Percentiles rank a stretch among this genome's conserved stretches.
phyloP scores from a whole-genome alignment of 225 moss, liverwort and hornwort genomes.

The Bryum argenteum region DNA sequence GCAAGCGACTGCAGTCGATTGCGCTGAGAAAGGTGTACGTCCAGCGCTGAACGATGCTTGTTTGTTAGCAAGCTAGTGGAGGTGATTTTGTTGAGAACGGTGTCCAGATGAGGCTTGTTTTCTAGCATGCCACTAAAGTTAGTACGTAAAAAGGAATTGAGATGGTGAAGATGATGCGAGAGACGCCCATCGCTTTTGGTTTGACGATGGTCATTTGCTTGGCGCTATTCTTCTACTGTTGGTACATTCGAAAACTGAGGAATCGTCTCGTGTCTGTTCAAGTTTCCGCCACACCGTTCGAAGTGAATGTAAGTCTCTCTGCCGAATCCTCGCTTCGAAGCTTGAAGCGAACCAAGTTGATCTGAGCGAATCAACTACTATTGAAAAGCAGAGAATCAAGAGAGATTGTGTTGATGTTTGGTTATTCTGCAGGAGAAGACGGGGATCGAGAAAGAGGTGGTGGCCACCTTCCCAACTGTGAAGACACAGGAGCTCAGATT shows the following conservation, averaged over 20 bases:
- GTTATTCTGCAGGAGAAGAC: conserved; percentile 26
- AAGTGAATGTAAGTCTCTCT: conserved; percentile 34
- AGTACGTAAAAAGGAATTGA: too few relatives aligned
- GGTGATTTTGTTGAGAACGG: too few relatives aligned
- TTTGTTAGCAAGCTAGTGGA: too few relatives aligned
- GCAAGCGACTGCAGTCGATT: too few relatives aligned
- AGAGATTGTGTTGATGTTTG: not conserved
- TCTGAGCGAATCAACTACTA: not conserved
- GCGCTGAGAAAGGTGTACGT: too few relatives aligned
- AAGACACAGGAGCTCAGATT: conserved; percentile 44
- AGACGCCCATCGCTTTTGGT: conserved; percentile 55
- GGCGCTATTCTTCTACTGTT: conserved; percentile 54
- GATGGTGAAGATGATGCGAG: conserved; percentile 33
- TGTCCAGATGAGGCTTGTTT: too few relatives aligned
- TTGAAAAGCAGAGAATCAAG: not conserved
- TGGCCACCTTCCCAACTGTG: conserved; percentile 47
- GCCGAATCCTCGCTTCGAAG: not conserved
- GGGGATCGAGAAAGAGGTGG: conserved; percentile 44
- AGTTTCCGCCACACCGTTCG: conserved; percentile 42
- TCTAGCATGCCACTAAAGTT: too few relatives aligned
- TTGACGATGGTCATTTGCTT: conserved; percentile 50
- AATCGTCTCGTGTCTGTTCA: conserved; percentile 42
- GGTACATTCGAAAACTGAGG: conserved; percentile 53
- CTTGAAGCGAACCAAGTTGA: too few relatives aligned
- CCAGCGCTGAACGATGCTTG: too few relatives aligned